Base-by-base conservation (phyloP, 495 filamentous ascomycete genomes). In the Glonium stellatum region DNA sequence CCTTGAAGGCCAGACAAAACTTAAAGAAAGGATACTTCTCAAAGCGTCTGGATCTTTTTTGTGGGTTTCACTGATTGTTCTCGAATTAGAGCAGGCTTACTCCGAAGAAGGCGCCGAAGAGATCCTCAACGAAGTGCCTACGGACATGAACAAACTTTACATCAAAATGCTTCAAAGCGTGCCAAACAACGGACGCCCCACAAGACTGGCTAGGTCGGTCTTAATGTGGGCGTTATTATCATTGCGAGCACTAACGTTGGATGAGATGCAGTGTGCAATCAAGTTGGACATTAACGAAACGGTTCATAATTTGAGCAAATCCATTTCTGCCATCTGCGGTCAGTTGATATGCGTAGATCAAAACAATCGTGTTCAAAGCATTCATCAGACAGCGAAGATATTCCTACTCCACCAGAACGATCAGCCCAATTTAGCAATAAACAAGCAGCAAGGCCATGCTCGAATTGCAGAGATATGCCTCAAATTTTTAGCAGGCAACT, bases 311-410 rank as follows among this genome's bases (percentile, higher is more conserved):
- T 52, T 76, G 3, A 52, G 65, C 13, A 47, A 64, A 15, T 66
- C 64, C 12, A 68, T 76, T 21, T n/a, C 19, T 5, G 55, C 67
- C n/a, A 42, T 74, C 10, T 77, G 75, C 64, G 74, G 73, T 22
- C 69, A 75, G 23, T 67, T 77, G 21, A 57, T 75, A 6, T 21
- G 53, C n/a, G 58, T 77, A 15, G 66, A 75, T 48, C 55, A 59
- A 49, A 42, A 23, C n/a, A 50, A 47, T 1, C 59, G 58, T 22
- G 68, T 75, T 36, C 23, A 60, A 18, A 63, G 74, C 41, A 61
- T 75, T 4, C 75, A 77, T 67, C 54, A 71, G 53, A 77, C 73
- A 23, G 75, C 70, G 4, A 51, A 63, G 51, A 69, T 71, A 54
- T 73, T 67, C 51, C 59, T 76, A n/a, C 47, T 67, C 2, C 34